Evolutionary conservation across 2,329 filamentous ascomycete genomes (phyloP), one percentile per base, ranked within the genome.

Genomic region (Aspergillus japonicus): DNA sequence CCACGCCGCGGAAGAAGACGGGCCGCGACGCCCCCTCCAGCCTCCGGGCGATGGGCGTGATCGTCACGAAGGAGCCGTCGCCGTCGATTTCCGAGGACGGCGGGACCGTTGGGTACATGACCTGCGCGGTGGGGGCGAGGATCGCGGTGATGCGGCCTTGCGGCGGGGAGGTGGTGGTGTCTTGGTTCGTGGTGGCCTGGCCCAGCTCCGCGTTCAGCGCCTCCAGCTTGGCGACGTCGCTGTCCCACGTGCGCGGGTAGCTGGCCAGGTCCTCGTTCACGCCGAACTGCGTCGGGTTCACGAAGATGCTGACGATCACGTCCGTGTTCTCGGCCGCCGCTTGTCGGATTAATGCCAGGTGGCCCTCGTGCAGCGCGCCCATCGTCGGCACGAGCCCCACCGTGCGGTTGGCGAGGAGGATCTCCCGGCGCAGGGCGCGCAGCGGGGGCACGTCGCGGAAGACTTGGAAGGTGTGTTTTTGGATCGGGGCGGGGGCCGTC

Each of bases 241-340:
- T 77, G 14, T 89, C 87, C 92, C 93, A 96, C 2, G 93, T 97
- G 58, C 91, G 88, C 0, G 95, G 95, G 74, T 99, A 99, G 64
- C 88, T 92, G 48, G 85, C 85, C 21, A 99, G 82, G 73, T 99
- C 95, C 76, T 99, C 95, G 58, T 87, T 85, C 23, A 91, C 81
- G 33, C 94, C 94, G 73, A 99, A 99, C 77, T 99, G 95, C 1
- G 95, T 95, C 4, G 95, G 95, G 76, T 99, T 99, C 71, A 99
- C 90, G 75, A 94, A 99, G 67, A 98, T 89, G 72, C 89, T 92
- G 58, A 99, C 90, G 62, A 97, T 88, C 58, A 98, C 90, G 68
- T 92, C 85, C 65, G 90, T 89, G 78, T 92, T 95, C 69, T 96
- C 91, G 51, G 83, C 81, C 1, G 93, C 93, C 3, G 95, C 95